Conservation (phyloP, 192 early-diverging fungal genomes). For the Backusella parvicylindrica region DNA sequence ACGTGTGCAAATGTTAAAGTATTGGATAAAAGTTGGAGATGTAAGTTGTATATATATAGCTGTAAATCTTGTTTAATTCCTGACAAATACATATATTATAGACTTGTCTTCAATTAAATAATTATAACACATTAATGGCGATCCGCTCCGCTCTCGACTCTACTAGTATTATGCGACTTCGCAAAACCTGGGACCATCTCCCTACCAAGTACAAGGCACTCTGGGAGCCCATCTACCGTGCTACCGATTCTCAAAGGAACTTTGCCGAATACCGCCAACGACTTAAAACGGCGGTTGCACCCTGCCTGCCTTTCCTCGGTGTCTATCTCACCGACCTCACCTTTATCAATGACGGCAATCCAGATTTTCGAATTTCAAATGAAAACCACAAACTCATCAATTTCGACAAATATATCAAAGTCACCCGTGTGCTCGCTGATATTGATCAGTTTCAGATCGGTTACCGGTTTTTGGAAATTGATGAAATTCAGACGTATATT, state of each 20-base stretch:
- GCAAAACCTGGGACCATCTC: conserved; percentile 60
- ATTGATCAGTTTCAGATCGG: conserved; percentile 74
- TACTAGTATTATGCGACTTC: conserved; percentile 67
- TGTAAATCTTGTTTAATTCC: background rate
- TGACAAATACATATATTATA: background rate
- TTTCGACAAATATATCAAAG: conserved; percentile 74
- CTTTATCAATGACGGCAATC: conserved; percentile 84
- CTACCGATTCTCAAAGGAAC: conserved; percentile 62
- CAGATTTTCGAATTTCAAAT: conserved; percentile 41
- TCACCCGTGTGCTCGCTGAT: conserved; percentile 62
- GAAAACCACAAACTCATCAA: conserved; percentile 59
- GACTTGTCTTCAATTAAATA: conserved; percentile 50
- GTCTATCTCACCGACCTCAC: conserved; percentile 80
- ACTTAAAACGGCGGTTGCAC: conserved; percentile 48
- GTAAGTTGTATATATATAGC: conserved; percentile 26
- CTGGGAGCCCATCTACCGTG: conserved; percentile 51
- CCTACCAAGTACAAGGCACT: conserved; percentile 59
- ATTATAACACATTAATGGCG: conserved; percentile 76
- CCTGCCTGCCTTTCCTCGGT: conserved; percentile 77
- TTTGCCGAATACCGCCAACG: conserved; percentile 54
- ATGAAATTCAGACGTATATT: conserved; percentile 71
- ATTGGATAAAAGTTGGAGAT: conserved; percentile 78
- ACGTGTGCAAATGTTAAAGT: conserved; percentile 63
- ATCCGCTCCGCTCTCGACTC: conserved; percentile 75
- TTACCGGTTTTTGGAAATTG: conserved; percentile 58